A percentile compares a stretch with the other conserved stretches of the same genome.
Evolutionary conservation across 2,329 filamentous ascomycete genomes (phyloP).

Genomic region (Knoxdaviesia proteae): DNA sequence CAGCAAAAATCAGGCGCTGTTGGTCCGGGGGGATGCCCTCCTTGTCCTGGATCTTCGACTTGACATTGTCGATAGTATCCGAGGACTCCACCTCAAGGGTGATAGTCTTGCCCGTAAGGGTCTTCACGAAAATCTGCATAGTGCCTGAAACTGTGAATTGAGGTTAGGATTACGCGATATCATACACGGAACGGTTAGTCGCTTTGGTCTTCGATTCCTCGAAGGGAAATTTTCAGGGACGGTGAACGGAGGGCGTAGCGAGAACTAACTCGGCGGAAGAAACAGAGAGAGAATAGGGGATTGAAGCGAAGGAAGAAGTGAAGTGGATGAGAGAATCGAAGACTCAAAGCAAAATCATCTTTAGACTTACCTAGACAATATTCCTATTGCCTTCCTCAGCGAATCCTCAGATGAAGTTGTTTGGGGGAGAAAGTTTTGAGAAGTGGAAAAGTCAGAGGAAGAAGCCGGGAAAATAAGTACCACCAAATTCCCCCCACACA

Average conservation of each 20-base stretch:
- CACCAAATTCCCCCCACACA: no score
- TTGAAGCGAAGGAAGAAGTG: slow-evolving; percentile 5
- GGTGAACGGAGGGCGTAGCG: no score
- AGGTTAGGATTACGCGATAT: neutral
- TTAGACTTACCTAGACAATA: slow-evolving; percentile 41
- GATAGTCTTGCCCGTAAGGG: slow-evolving; percentile 99
- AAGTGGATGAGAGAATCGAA: slow-evolving; percentile 5
- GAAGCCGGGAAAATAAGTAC: no score
- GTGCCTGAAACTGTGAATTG: slow-evolving; percentile 23
- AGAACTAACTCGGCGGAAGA: no score
- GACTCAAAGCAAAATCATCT: slow-evolving; percentile 19
- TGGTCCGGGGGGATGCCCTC: slow-evolving; percentile 98
- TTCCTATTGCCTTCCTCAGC: slow-evolving; percentile 42
- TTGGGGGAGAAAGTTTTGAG: slow-evolving; percentile 10
- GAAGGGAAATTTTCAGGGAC: no score
- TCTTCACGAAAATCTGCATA: slow-evolving; percentile 64
- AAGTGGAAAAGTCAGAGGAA: no score
- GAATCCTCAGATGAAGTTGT: slow-evolving; percentile 32
- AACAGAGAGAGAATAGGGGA: no score
- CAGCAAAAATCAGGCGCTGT: slow-evolving; percentile 98
- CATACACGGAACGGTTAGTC: no score
- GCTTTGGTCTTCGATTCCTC: no score
- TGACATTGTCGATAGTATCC: slow-evolving; percentile 99
- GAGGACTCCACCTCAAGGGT: slow-evolving; percentile 99
- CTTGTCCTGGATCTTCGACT: slow-evolving; percentile 98